Evolutionary conservation across 768 basidiomycete species (phyloP).

Genomic region (Crucibulum laeve): DNA sequence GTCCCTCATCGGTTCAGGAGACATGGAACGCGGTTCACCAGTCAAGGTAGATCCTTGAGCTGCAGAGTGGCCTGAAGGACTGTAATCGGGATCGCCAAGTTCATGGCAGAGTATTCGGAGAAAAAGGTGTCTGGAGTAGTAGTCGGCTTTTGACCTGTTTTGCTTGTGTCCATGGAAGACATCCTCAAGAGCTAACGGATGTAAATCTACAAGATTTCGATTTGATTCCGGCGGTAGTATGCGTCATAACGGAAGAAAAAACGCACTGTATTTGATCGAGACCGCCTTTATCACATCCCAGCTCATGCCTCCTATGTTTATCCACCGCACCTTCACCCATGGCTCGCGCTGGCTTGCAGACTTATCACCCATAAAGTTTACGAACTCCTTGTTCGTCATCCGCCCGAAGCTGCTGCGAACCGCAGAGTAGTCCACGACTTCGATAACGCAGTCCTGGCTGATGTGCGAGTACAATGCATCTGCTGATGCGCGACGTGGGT

Average conservation of each 20-base stretch:
- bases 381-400: slow-evolving; percentile 60
- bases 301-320: slow-evolving; percentile 62
- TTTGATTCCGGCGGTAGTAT: not conserved
- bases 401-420: slow-evolving; percentile 46
- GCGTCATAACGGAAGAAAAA: not conserved
- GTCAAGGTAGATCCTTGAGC: slow-evolving; percentile 17
- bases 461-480: slow-evolving; percentile 54
- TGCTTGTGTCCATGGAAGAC: slow-evolving; percentile 52
- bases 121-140: slow-evolving; percentile 69
- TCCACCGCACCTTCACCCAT: slow-evolving; percentile 73
- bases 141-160: slow-evolving; percentile 65
- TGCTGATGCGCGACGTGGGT: slow-evolving; percentile 58
- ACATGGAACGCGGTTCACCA: slow-evolving; percentile 26
- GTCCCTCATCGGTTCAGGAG: slow-evolving; percentile 29
- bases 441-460: slow-evolving; percentile 57
- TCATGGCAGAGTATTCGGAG: slow-evolving; percentile 64
- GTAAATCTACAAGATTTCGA: slow-evolving; percentile 40
- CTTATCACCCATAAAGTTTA: slow-evolving; percentile 45
- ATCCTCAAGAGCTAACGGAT: slow-evolving; percentile 71
- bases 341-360: slow-evolving; percentile 42
- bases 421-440: slow-evolving; percentile 63
- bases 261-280: slow-evolving; percentile 59
- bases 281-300: slow-evolving; percentile 74
- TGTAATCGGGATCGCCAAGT: slow-evolving; percentile 30
- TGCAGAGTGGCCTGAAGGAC: slow-evolving; percentile 7